Percentiles rank a stretch among this genome's conserved stretches.
Evolutionary conservation across 345 rosid genomes (phyloP).

Genomic region (Linum tenue): DNA sequence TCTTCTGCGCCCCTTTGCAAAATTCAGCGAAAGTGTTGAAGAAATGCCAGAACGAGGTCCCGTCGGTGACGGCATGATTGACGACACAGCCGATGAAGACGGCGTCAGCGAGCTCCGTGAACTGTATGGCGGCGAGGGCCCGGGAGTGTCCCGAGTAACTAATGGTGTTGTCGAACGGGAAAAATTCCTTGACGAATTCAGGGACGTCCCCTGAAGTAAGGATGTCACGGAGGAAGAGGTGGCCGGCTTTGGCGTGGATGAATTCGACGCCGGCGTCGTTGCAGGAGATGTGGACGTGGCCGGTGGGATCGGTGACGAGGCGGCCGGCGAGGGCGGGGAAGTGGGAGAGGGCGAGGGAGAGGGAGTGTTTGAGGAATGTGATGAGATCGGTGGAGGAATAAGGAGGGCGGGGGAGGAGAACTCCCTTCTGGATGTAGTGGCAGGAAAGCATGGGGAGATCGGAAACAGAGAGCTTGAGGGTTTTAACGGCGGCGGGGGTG

Average conservation of each 20-base stretch:
- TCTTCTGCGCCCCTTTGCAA: slow-evolving; percentile 45
- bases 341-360: slow-evolving; percentile 54
- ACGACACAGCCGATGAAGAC: slow-evolving; percentile 71
- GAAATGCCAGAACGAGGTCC: slow-evolving; percentile 95
- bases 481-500: slow-evolving; percentile 7
- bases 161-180: slow-evolving; percentile 54
- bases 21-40: slow-evolving; percentile 77
- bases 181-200: slow-evolving; percentile 52
- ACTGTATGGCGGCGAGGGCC: slow-evolving; percentile 74
- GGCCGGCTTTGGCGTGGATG: slow-evolving; percentile 44
- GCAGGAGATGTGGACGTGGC: slow-evolving; percentile 56
- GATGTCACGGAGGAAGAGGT: slow-evolving; percentile 28
- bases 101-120: slow-evolving; percentile 68
- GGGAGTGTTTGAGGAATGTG: slow-evolving; percentile 45
- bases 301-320: slow-evolving; percentile 44
- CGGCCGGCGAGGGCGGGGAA: slow-evolving; percentile 91
- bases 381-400: slow-evolving; percentile 36
- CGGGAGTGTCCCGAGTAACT: slow-evolving; percentile 72
- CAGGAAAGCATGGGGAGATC: slow-evolving; percentile 97
- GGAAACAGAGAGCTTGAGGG: slow-evolving; percentile 73
- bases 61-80: slow-evolving; percentile 82
- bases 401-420: slow-evolving; percentile 47
- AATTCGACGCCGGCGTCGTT: slow-evolving; percentile 75
- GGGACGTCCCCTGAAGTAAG: slow-evolving; percentile 51
- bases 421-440: slow-evolving; percentile 94